These are phyloP conservation scores for Psidium guajava DNA, from an alignment of 345 rosid species.

Conservation along the genomic window DNA sequence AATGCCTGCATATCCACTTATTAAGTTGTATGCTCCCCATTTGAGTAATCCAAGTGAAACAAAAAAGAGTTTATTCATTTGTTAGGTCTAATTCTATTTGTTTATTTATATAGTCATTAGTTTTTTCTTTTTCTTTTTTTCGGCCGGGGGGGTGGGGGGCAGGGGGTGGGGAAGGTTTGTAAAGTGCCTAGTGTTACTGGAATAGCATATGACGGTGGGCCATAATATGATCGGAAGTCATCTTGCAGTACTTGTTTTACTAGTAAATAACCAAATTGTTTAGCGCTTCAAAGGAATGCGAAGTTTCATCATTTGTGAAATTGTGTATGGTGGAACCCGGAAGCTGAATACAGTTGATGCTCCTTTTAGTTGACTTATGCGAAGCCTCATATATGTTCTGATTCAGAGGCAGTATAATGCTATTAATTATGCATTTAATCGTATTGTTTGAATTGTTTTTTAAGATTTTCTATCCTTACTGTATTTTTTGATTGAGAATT, in stretches of 20 bases:
- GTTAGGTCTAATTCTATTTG: neutral
- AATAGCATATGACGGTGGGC: neutral
- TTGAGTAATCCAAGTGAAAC: neutral
- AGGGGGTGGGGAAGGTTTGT: neutral
- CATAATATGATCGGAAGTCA: neutral
- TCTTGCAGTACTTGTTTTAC: neutral
- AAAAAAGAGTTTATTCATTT: neutral
- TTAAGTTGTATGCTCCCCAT: neutral
- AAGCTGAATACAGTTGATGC: neutral
- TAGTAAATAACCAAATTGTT: neutral
- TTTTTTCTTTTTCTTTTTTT: neutral
- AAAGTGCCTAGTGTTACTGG: neutral
- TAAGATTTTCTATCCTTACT: neutral
- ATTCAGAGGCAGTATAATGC: neutral
- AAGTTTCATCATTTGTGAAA: neutral
- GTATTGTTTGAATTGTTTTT: neutral
- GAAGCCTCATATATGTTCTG: neutral
- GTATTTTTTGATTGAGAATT: neutral
- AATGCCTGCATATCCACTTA: neutral
- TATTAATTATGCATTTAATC: neutral
- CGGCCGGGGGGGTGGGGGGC: too few relatives aligned
- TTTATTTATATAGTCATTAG: neutral
- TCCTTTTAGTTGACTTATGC: neutral
- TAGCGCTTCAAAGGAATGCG: neutral
- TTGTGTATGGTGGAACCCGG: neutral